phyloP scores from a whole-genome alignment of 805 yeast species.

The Yarrowia alimentaria region DNA sequence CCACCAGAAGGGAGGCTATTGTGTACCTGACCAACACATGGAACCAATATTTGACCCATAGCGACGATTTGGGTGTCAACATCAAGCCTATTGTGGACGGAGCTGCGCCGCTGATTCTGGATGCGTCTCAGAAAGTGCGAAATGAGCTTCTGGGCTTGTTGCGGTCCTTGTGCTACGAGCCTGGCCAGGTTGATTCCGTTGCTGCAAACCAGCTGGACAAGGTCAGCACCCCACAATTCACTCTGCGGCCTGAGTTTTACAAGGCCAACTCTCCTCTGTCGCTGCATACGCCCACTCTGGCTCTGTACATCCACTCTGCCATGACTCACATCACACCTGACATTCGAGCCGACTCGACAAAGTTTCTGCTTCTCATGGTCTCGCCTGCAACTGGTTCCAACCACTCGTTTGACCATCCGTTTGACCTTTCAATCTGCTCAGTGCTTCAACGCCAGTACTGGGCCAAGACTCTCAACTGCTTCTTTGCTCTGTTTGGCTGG shows the following conservation, averaged over 20 bases:
- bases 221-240: slow-evolving; percentile 10
- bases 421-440: slow-evolving; percentile 55
- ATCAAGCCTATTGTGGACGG: slow-evolving; percentile 57
- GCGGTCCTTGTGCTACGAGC: slow-evolving; percentile 32
- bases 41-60: slow-evolving; percentile 40
- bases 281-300: slow-evolving; percentile 42
- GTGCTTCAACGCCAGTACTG: slow-evolving; percentile 58
- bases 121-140: slow-evolving; percentile 65
- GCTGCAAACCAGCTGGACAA: slow-evolving; percentile 10
- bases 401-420: slow-evolving; percentile 47
- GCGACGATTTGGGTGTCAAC: slow-evolving; percentile 53
- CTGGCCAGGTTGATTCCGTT: slow-evolving; percentile 17
- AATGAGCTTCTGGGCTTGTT: slow-evolving; percentile 50
- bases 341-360: slow-evolving; percentile 72
- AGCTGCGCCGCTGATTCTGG: slow-evolving; percentile 64
- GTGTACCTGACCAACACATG: slow-evolving; percentile 42
- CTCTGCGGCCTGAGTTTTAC: slow-evolving; percentile 15
- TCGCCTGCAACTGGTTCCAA: slow-evolving; percentile 11
- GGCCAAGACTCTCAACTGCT: slow-evolving; percentile 64
- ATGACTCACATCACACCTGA: slow-evolving; percentile 88
- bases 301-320: slow-evolving; percentile 80
- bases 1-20: slow-evolving; percentile 71
- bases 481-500: slow-evolving; percentile 76
- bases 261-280: slow-evolving; percentile 33
- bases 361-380: slow-evolving; percentile 42